These are phyloP conservation scores for Vitis vinifera DNA, from an alignment of 164 flowering plant genomes.

Conservation along the genomic window DNA sequence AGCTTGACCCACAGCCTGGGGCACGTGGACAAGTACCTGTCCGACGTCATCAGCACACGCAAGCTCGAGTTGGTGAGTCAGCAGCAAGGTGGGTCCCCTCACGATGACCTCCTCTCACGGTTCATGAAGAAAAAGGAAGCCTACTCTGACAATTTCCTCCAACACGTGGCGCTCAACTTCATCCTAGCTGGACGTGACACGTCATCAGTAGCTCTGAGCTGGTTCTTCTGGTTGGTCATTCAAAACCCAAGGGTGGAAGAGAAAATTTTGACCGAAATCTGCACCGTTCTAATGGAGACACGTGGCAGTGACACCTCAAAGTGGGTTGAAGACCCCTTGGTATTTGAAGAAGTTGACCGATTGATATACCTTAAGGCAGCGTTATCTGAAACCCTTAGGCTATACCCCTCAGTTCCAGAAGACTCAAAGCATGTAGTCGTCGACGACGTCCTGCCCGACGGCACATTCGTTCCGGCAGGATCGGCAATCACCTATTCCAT, in stretches of 20 bases:
- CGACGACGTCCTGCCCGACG: constrained; percentile 34
- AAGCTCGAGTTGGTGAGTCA: constrained; percentile 21
- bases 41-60: constrained; percentile 25
- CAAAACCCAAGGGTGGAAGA: constrained; percentile 27
- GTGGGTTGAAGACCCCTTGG: constrained; percentile 32
- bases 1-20: constrained; percentile 21
- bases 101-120: constrained; percentile 32
- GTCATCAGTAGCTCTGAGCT: constrained; percentile 35
- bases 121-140: constrained; percentile 34
- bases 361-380: constrained; percentile 33
- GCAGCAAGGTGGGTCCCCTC: constrained; percentile 9
- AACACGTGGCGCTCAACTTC: constrained; percentile 61
- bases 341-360: constrained; percentile 35
- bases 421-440: constrained; percentile 34
- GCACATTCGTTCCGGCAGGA: constrained; percentile 31
- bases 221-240: constrained; percentile 36
- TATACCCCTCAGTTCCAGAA: constrained; percentile 41
- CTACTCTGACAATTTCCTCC: constrained; percentile 38
- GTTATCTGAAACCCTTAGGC: constrained; percentile 33
- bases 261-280: constrained; percentile 26
- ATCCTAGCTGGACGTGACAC: constrained; percentile 75
- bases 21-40: constrained; percentile 22
- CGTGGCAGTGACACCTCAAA: constrained; percentile 21
- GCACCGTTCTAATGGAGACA: constrained; percentile 27
- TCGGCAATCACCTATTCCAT: constrained; percentile 33